phyloP scores from a whole-genome alignment of 495 filamentous ascomycete species.

The Penicillium angulare region DNA sequence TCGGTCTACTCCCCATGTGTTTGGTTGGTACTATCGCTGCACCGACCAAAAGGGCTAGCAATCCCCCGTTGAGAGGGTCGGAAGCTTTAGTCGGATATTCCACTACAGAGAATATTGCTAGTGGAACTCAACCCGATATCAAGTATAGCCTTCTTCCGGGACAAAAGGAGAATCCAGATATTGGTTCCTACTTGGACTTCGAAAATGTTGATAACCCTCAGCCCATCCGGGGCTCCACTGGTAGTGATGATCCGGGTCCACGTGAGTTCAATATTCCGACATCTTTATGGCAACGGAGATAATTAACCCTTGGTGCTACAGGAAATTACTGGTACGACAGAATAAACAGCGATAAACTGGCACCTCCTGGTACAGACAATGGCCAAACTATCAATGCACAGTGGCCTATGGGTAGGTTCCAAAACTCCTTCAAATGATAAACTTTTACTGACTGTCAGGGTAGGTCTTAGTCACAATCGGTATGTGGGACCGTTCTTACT shows the following conservation, averaged over 20 bases:
- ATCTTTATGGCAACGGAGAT: too few relatives aligned
- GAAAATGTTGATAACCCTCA: constrained; percentile 60
- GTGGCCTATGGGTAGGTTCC: constrained; percentile 61
- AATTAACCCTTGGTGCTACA: too few relatives aligned
- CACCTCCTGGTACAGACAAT: constrained; percentile 63
- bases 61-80: constrained; percentile 34
- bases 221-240: constrained; percentile 60
- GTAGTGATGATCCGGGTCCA: constrained; percentile 62
- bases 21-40: constrained; percentile 3
- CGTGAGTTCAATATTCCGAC: too few relatives aligned
- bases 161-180: constrained; percentile 54
- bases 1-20: not conserved
- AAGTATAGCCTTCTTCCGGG: constrained; percentile 48
- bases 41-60: constrained; percentile 20
- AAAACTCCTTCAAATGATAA: not conserved
- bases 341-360: constrained; percentile 63
- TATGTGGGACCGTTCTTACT: constrained; percentile 3
- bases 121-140: constrained; percentile 32
- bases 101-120: constrained; percentile 26
- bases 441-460: not conserved
- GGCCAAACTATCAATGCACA: constrained; percentile 64
- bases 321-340: constrained; percentile 59
- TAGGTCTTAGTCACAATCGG: constrained; percentile 59
- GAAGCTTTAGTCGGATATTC: constrained; percentile 38
- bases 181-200: constrained; percentile 65